Base-by-base conservation (phyloP, 2,329 filamentous ascomycete species). In the Pochonia chlamydosporia region DNA sequence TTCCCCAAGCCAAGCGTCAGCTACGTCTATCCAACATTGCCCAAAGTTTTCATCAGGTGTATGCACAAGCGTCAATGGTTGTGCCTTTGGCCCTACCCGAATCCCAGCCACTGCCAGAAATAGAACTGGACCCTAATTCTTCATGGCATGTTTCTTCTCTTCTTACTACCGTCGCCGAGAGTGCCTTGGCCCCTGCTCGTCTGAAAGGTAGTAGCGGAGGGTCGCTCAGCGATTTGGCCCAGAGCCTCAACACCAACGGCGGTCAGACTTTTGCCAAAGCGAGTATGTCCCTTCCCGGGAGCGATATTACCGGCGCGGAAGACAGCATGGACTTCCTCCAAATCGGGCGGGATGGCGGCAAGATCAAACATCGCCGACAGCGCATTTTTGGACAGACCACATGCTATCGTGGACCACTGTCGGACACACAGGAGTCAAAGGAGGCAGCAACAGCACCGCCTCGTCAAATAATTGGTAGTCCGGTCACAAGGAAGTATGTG, bases 71-170 rank as follows among this genome's bases (percentile, higher is more conserved):
- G 1, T 89, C 88, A 6, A 75, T 95, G 26, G 81, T 95, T 54
- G 75, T 95, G 20, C 92, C 92, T 3, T 71, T 96, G 18, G 73
- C 82, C 3, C 68, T 87, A 21, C 78, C 82, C 1, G 80, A 85
- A 13, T 59, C 63, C 14, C 67, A 64, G 30, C 54, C 85, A 23
- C 82, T 85, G 1, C 55, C 63, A 3, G 81, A 81, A 52, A 63
- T 91, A 5, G 66, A 66, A 3, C 54, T 93, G 13, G 79, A 91
- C 56, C 54, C 65, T 9, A 65, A 69, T 7, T 93, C 87, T 0
- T 70, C 75, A 47, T 99, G 93, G 93, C 83, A 95, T 57, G 79
- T 80, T 3, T 85, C 89, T 11, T 91, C 86, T 2, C 68, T 96
- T 13, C 76, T 95, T 51, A 80, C 82, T 13, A 75, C 87, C 1